Evolutionary conservation across 768 basidiomycete species (phyloP).

Genomic region (Mycena pura): DNA sequence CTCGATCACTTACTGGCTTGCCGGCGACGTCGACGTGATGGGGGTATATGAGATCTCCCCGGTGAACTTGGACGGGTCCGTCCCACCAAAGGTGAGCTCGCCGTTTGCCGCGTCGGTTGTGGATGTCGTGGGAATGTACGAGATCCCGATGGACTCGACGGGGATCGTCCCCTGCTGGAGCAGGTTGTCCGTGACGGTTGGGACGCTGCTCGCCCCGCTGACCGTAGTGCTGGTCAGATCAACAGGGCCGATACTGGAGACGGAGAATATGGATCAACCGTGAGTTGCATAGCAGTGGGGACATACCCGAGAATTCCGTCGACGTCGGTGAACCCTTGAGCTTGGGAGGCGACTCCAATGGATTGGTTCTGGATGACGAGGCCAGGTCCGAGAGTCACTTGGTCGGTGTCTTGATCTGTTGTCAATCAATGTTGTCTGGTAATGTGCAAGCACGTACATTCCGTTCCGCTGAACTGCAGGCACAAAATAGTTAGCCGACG

Average conservation of each 20-base stretch:
- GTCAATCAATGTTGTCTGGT: neutral
- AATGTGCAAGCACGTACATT: conserved; percentile 45
- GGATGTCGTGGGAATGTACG: conserved; percentile 54
- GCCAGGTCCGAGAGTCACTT: conserved; percentile 47
- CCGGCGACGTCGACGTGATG: conserved; percentile 54
- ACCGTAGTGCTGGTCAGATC: conserved; percentile 57
- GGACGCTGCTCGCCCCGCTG: conserved; percentile 43
- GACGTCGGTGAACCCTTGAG: conserved; percentile 51
- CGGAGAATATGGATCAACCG: neutral
- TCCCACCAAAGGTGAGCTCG: conserved; percentile 61
- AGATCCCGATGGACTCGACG: conserved; percentile 56
- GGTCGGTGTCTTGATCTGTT: conserved; percentile 49
- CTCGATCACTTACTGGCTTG: conserved; percentile 39
- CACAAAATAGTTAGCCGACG: neutral
- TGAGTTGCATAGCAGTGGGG: neutral
- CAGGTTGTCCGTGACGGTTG: conserved; percentile 67
- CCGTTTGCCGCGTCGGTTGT: conserved; percentile 48
- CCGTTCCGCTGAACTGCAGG: conserved; percentile 53
- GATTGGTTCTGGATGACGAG: conserved; percentile 55
- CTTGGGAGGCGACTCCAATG: conserved; percentile 52
- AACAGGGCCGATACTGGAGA: conserved; percentile 53
- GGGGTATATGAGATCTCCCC: conserved; percentile 45
- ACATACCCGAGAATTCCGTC: conserved; percentile 61
- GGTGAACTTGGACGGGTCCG: conserved; percentile 53
- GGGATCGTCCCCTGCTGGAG: conserved; percentile 54